These are phyloP conservation scores for Solanum chmielewskii DNA, from an alignment of 257 asterid species.

Conservation along the genomic window DNA sequence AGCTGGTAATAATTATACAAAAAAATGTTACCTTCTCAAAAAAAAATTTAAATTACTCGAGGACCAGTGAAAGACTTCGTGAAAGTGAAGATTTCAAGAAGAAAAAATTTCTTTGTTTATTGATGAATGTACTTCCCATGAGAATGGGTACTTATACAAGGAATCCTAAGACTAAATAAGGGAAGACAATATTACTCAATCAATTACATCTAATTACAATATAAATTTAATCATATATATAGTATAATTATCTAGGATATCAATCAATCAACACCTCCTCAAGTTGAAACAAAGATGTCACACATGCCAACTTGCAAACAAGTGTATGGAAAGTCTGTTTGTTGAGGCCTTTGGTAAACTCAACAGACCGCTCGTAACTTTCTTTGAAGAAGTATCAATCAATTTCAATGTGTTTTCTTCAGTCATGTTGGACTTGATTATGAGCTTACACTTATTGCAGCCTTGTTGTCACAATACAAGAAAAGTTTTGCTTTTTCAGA, in stretches of 20 bases:
- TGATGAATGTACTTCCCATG: not conserved
- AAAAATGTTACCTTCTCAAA: not conserved
- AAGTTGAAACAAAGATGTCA: not conserved
- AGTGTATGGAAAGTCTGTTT: not conserved
- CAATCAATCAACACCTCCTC: not conserved
- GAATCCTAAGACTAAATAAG: not conserved
- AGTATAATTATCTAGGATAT: not conserved
- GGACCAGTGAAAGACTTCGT: not conserved
- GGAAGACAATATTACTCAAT: not conserved
- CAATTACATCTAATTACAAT: not conserved
- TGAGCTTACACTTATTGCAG: not conserved
- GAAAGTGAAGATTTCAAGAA: not conserved
- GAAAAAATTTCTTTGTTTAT: not conserved
- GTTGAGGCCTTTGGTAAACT: not conserved
- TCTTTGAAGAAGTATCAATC: not conserved
- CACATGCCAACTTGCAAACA: not conserved
- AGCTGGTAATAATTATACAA: not conserved
- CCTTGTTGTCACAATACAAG: not conserved
- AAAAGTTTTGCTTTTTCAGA: not conserved
- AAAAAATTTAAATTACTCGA: not conserved
- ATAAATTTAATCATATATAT: not conserved
- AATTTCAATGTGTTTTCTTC: not conserved
- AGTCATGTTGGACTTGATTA: not conserved
- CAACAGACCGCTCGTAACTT: not conserved
- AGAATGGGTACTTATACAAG: not conserved